A percentile compares a stretch with the other conserved stretches of the same genome.
Conservation (phyloP, 331 rosid genomes). For the Pyracantha coccinea region DNA sequence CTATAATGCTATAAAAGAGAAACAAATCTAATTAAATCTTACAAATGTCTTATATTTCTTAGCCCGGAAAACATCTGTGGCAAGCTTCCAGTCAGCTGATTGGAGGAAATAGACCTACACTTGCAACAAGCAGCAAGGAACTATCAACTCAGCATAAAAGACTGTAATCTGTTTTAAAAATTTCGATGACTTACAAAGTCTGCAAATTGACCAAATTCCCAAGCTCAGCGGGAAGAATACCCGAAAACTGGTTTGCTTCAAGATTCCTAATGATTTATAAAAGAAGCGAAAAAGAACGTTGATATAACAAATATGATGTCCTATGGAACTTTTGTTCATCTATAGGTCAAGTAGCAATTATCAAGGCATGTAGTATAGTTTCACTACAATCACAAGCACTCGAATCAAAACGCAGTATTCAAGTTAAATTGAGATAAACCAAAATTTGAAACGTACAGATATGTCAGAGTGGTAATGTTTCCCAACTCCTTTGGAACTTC, state of each 20-base stretch:
- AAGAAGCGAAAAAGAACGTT: not conserved
- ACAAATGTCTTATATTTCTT: conserved; percentile 48
- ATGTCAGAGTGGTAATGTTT: conserved; percentile 43
- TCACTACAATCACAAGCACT: not conserved
- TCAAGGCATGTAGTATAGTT: not conserved
- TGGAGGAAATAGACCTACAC: conserved; percentile 67
- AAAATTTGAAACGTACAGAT: conserved; percentile 36
- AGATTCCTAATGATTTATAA: conserved; percentile 8
- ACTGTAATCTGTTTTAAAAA: not conserved
- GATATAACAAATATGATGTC: not conserved
- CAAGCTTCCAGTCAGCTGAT: conserved; percentile 60
- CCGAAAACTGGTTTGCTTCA: conserved; percentile 24
- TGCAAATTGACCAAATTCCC: conserved; percentile 30
- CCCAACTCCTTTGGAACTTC: conserved; percentile 65
- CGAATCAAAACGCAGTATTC: too few relatives aligned
- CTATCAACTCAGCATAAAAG: not conserved
- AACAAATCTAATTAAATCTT: conserved; percentile 15
- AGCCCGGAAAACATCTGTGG: conserved; percentile 48
- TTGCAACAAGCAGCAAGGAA: conserved; percentile 5
- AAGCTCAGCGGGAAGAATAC: conserved; percentile 18
- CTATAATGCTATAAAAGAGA: not conserved
- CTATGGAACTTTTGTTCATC: not conserved
- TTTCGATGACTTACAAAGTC: conserved; percentile 39
- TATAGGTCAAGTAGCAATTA: not conserved
- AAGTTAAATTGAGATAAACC: too few relatives aligned